These are phyloP conservation scores for Torulaspora microellipsoides DNA, from an alignment of 805 yeast genomes.

Conservation along the genomic window DNA sequence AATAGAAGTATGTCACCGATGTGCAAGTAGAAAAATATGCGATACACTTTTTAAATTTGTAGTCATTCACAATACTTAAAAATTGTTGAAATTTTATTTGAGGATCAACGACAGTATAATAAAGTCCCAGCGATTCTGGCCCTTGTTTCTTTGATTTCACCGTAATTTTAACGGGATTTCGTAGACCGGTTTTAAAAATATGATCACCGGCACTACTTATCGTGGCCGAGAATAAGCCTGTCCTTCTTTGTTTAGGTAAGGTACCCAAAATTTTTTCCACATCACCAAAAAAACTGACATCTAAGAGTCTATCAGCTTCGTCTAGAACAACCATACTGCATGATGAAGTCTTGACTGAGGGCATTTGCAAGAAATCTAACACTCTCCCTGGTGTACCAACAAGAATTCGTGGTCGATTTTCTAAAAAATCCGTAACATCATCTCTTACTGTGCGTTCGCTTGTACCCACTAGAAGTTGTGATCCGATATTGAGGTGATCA, in stretches of 20 bases:
- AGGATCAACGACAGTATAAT: conserved; percentile 57
- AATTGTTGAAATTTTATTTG: conserved; percentile 56
- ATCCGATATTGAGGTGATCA: conserved; percentile 38
- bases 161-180: conserved; percentile 84
- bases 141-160: conserved; percentile 55
- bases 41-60: conserved; percentile 70
- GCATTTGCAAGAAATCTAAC: conserved; percentile 59
- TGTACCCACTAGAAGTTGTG: conserved; percentile 54
- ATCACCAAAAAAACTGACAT: conserved; percentile 66
- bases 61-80: conserved; percentile 47
- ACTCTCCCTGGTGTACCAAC: conserved; percentile 93
- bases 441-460: conserved; percentile 60
- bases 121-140: conserved; percentile 62
- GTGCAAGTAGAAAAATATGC: conserved; percentile 91
- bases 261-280: conserved; percentile 59
- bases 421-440: conserved; percentile 58
- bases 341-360: conserved; percentile 55
- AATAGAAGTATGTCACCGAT: conserved; percentile 72
- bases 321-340: conserved; percentile 78
- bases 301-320: conserved; percentile 89
- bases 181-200: conserved; percentile 81
- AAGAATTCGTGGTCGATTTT: conserved; percentile 61
- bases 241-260: conserved; percentile 87
- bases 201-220: conserved; percentile 74
- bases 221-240: conserved; percentile 93